Evolutionary conservation across 1,284 basidiomycete species (phyloP).

Genomic region (Takashimella tepidaria): DNA sequence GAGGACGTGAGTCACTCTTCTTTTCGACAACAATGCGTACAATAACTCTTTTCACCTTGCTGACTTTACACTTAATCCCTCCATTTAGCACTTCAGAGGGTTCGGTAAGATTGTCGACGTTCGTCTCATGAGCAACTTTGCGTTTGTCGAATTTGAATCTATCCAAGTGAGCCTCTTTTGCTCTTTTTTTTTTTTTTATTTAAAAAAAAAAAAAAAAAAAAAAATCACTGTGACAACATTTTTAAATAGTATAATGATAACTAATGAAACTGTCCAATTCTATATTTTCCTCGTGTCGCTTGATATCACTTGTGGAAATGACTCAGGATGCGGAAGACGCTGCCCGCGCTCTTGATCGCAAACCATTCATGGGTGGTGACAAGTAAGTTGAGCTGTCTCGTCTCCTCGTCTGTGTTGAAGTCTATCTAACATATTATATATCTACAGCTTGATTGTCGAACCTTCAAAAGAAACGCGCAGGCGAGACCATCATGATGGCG

Average conservation of each 20-base stretch:
- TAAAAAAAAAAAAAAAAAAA: neutral
- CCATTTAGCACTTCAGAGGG: constrained; percentile 74
- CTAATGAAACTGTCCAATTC: neutral
- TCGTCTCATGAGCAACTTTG: constrained; percentile 91
- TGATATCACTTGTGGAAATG: no score
- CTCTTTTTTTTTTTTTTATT: no score
- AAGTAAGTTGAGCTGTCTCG: constrained; percentile 54
- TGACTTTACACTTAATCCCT: no score
- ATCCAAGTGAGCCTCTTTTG: constrained; percentile 63
- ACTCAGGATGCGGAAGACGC: constrained; percentile 86
- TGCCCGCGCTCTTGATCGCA: constrained; percentile 75
- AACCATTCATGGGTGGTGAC: constrained; percentile 71
- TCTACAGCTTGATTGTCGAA: constrained; percentile 74
- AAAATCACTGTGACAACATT: no score
- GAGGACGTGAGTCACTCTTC: constrained; percentile 28
- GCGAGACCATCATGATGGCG: constrained; percentile 68
- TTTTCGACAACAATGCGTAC: neutral
- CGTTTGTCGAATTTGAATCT: constrained; percentile 89
- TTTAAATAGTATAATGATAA: no score
- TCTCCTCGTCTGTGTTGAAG: neutral
- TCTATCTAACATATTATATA: constrained; percentile 4
- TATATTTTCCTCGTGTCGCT: neutral
- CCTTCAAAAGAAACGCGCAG: constrained; percentile 83
- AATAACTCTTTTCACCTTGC: neutral
- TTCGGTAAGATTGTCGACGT: constrained; percentile 82